A percentile compares a stretch with the other conserved stretches of the same genome.
phyloP scores from a whole-genome alignment of 2,329 filamentous ascomycete species.

The Huntiella moniliformis region DNA sequence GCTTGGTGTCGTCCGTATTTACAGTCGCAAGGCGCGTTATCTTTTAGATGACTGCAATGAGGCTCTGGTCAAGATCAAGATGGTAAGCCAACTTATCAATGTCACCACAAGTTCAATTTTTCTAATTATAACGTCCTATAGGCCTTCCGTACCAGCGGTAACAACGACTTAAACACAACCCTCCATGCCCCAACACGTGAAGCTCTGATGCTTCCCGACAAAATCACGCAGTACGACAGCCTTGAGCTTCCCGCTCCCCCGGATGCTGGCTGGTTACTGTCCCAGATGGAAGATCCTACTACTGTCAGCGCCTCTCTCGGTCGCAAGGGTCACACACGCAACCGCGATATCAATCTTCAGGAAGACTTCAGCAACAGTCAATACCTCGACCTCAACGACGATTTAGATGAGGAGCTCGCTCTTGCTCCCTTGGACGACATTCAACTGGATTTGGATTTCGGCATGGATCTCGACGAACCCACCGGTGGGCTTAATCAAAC shows the following conservation, averaged over 20 bases:
- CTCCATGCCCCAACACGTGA: conserved; percentile 67
- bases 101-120: not conserved
- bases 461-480: conserved; percentile 52
- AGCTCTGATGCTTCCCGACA: conserved; percentile 74
- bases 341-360: conserved; percentile 48
- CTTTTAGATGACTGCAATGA: conserved; percentile 95
- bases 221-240: conserved; percentile 79
- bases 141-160: conserved; percentile 87
- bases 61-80: conserved; percentile 93
- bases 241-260: conserved; percentile 62
- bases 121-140: conserved; percentile 20
- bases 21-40: conserved; percentile 92
- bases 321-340: conserved; percentile 38
- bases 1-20: conserved; percentile 90
- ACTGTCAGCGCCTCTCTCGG: conserved; percentile 28
- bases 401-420: conserved; percentile 37
- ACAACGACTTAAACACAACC: conserved; percentile 82
- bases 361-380: conserved; percentile 60
- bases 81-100: conserved; percentile 39
- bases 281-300: conserved; percentile 48
- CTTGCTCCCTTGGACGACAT: conserved; percentile 44
- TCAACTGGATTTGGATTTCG: conserved; percentile 56
- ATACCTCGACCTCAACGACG: conserved; percentile 50
- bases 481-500: conserved; percentile 35
- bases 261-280: conserved; percentile 68